phyloP scores from a whole-genome alignment of 2,329 filamentous ascomycete genomes.

The Raffaelea ambrosiae region DNA sequence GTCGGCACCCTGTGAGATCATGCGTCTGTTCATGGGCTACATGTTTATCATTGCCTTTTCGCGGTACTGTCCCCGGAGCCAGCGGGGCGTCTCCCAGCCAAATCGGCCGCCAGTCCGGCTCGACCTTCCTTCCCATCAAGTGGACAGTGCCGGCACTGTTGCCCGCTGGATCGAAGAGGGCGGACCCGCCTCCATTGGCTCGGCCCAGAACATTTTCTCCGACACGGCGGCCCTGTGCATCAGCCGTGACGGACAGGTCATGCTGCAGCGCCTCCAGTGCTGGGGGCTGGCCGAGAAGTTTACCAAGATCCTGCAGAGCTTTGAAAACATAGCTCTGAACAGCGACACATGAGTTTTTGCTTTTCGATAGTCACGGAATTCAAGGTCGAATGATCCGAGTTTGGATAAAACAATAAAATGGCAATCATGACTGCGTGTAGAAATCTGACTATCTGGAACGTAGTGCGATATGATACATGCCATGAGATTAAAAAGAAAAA shows the following conservation, averaged over 20 bases:
- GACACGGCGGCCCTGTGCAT: slow-evolving; percentile 12
- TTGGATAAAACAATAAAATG: no score
- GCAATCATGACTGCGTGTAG: no score
- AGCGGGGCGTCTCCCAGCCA: neutral
- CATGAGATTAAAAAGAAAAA: no score
- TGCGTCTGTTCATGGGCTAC: slow-evolving; percentile 24
- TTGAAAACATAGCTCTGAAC: slow-evolving; percentile 7
- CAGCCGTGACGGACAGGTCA: slow-evolving; percentile 16
- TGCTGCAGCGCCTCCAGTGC: slow-evolving; percentile 15
- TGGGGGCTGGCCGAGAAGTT: slow-evolving; percentile 23
- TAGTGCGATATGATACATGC: no score
- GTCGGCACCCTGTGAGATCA: slow-evolving; percentile 21
- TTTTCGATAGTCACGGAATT: no score
- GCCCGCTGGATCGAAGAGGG: slow-evolving; percentile 17
- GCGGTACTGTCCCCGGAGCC: slow-evolving; percentile 15
- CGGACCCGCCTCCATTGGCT: slow-evolving; percentile 18
- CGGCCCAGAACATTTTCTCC: slow-evolving; percentile 14
- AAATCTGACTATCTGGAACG: no score
- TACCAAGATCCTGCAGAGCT: slow-evolving; percentile 16
- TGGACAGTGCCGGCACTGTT: slow-evolving; percentile 5
- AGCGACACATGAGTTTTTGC: no score
- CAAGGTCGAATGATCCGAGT: no score
- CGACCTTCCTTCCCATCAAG: slow-evolving; percentile 13
- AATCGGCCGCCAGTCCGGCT: slow-evolving; percentile 8
- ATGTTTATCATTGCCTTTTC: slow-evolving; percentile 19